phyloP scores from a whole-genome alignment of 2,329 filamentous ascomycete species.

The Periconia sp. region DNA sequence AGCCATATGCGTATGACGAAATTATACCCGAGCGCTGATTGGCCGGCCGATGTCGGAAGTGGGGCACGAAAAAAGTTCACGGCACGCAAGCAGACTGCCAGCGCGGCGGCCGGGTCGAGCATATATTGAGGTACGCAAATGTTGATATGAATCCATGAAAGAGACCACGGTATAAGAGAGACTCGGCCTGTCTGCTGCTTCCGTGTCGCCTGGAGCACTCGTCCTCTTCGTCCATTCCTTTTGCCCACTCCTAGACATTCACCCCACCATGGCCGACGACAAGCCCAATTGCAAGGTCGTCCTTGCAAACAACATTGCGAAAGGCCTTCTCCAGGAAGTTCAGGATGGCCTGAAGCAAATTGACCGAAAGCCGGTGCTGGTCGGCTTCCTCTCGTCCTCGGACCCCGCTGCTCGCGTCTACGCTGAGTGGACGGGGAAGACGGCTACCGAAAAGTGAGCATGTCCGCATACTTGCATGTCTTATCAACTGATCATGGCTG shows the following conservation, averaged over 20 bases:
- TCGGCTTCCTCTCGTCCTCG: slow-evolving; percentile 89
- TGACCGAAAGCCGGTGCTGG: slow-evolving; percentile 76
- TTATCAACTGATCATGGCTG: slow-evolving; percentile 1
- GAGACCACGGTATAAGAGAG: slow-evolving; percentile 2
- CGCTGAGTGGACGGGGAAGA: slow-evolving; percentile 97
- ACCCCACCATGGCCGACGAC: slow-evolving; percentile 42
- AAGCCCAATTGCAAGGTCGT: slow-evolving; percentile 83
- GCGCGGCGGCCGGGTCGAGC: slow-evolving; percentile 2
- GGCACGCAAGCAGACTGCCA: slow-evolving; percentile 6
- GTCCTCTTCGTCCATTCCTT: too few species aligned
- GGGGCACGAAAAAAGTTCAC: slow-evolving; percentile 19
- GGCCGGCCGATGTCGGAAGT: slow-evolving; percentile 25
- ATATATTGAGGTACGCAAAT: slow-evolving; percentile 6
- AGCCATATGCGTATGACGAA: slow-evolving; percentile 8
- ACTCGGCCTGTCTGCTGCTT: too few species aligned
- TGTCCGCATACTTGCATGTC: too few species aligned
- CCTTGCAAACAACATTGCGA: slow-evolving; percentile 85
- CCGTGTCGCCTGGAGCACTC: too few species aligned
- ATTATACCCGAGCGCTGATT: slow-evolving; percentile 17
- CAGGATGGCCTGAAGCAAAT: slow-evolving; percentile 75
- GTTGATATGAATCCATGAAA: not conserved
- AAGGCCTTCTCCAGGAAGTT: slow-evolving; percentile 79
- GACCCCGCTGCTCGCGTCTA: slow-evolving; percentile 93
- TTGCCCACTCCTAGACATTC: slow-evolving; percentile 1
- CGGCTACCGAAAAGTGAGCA: slow-evolving; percentile 90